Evolutionary conservation across 2,329 filamentous ascomycete genomes (phyloP), one percentile per base, ranked within the genome.

Genomic region (Diaporthe velutina): DNA sequence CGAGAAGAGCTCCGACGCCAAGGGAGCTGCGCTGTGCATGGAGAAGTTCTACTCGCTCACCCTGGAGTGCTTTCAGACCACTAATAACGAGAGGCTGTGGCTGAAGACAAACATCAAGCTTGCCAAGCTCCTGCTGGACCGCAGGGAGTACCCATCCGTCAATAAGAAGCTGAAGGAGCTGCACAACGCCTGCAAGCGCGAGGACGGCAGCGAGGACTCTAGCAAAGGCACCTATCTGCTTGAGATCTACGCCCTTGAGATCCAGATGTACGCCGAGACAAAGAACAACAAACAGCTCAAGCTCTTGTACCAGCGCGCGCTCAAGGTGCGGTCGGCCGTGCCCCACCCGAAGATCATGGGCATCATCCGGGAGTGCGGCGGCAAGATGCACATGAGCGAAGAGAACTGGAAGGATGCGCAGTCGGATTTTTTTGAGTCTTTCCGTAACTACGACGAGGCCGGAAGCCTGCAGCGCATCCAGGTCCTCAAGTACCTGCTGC

Each of bases 331-430:
- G 76, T 98, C 97, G n/a, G 97, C 97, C 0, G 97, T 99, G 17
- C 96, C 97, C 52, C 97, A 99, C 85, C 97, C 97, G 75, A 98
- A 98, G 86, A 98, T 99, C 83, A 98, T 98, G 95, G 97, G 97
- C 70, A 96, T 99, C 83, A 99, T 99, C 82, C 93, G 96, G 72
- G 97, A 99, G 86, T 99, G 97, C 83, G 97, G 97, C 80, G 97
- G 97, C 79, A 99, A 99, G 88, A 99, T 99, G 97, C 96, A 98
- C 86, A 98, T 99, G 97, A 97, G 94, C 83, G 97, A 99, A 88
- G 97, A 98, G 86, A 98, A 98, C 83, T 99, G 97, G 97, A 95
- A 97, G 83, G 95, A 96, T 81, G 97, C 97, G 1, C 96, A 98
- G 85, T 96, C 93, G 79, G 97, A 98, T 86, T 99, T 99, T 84